Evolutionary conservation across 495 filamentous ascomycete species (phyloP), one percentile per base, ranked within the genome.

Genomic region (Hypoxylon intermedium): DNA sequence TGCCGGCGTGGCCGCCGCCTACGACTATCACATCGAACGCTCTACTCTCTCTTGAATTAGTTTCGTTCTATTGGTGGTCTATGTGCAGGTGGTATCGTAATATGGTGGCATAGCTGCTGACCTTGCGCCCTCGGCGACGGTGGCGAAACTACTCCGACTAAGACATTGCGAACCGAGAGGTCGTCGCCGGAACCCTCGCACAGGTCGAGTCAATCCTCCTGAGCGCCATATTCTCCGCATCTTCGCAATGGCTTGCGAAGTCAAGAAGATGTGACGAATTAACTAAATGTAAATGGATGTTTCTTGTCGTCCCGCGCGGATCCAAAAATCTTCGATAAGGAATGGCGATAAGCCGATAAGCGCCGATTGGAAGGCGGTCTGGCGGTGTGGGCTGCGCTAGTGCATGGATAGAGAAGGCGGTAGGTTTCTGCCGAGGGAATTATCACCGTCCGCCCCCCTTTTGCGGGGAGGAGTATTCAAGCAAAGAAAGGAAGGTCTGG

Each of bases 11-110:
- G 37, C 94, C 94, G 46, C 94, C 94, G 38, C 94, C 94, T 50
- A 98, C 92, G 9, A 98, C 92, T 38, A 98, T 79, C 42, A 98
- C 94, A 82, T 98, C 95, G 68, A 90, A 96, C 6, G 86, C 79
- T 49, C 90, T 92, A 34, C 37, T 1, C 2, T 3, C 3, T 21
- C 7, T 16, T 4, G 3, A 34, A 13, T 58, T 16, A 62, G 58
- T 20, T 40, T n/a, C 23, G 5, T 13, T 30, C 15, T 45, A 63
- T 47, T 5, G 7, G 24, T 6, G 20, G 1, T 9, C 18, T 36
- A 2, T 37, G 15, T 19, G 26, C 21, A 9, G 13, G 15, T 4
- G 13, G 34, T 37, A 15, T n/a, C 34, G n/a, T n/a, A n/a, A n/a
- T 34, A 21, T 3, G 24, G 4, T 26, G 24, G 24, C 16, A 48